A percentile compares a stretch with the other conserved stretches of the same genome.
Conservation (phyloP, 2,329 filamentous ascomycete genomes). For the Microdochium nivale region DNA sequence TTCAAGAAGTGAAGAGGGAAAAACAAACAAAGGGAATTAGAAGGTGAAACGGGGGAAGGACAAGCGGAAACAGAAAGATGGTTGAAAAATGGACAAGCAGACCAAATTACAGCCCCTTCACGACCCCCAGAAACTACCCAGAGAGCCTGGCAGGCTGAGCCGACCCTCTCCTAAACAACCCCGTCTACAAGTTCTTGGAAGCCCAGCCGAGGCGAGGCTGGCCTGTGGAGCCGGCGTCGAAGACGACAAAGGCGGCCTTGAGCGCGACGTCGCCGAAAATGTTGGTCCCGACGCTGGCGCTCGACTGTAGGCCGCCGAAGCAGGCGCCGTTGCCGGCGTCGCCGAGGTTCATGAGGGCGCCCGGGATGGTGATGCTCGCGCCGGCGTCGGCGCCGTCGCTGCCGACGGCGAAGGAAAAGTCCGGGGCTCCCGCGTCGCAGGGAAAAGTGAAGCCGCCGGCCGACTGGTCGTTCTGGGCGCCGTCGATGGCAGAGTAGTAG, state of each 20-base stretch:
- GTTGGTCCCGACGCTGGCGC: conserved; percentile 27
- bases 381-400: conserved; percentile 18
- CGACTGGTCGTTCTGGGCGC: conserved; percentile 26
- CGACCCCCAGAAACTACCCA: no score
- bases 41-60: no score
- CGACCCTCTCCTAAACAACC: no score
- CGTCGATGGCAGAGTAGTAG: conserved; percentile 43
- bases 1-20: no score
- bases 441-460: conserved; percentile 44
- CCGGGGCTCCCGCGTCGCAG: conserved; percentile 37
- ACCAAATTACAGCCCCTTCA: no score
- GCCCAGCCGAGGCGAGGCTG: background rate
- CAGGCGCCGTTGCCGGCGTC: conserved; percentile 28
- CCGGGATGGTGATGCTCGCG: conserved; percentile 36
- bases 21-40: no score
- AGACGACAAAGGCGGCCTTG: conserved; percentile 57
- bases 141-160: no score
- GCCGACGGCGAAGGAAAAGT: conserved; percentile 40
- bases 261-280: conserved; percentile 62
- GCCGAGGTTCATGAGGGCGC: conserved; percentile 35
- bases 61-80: no score
- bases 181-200: background rate
- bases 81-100: no score
- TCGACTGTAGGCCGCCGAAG: conserved; percentile 57
- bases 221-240: conserved; percentile 25